These are phyloP conservation scores for Paramecium sexaurelia DNA, from an alignment of 73 alveolate species.

Conservation along the genomic window DNA sequence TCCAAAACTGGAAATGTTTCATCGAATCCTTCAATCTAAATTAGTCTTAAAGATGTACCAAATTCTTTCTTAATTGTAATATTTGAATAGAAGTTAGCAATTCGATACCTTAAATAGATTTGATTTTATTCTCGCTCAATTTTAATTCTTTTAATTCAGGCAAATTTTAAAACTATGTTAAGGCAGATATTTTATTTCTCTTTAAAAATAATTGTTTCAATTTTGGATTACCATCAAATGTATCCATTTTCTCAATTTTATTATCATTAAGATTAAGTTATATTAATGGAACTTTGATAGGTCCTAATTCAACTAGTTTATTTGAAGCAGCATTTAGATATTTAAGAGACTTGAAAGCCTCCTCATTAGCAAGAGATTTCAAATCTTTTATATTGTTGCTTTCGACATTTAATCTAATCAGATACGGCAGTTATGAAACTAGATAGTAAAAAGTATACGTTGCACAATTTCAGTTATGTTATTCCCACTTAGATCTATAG, in stretches of 20 bases:
- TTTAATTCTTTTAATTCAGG: constrained; percentile 59
- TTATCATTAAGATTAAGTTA: constrained; percentile 55
- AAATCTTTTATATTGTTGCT: constrained; percentile 57
- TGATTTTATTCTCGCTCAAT: constrained; percentile 52
- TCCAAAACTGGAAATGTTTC: constrained; percentile 65
- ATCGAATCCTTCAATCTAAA: constrained; percentile 58
- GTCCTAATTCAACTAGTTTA: constrained; percentile 37
- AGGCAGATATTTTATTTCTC: constrained; percentile 47
- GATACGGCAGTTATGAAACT: constrained; percentile 59
- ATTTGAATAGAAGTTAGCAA: constrained; percentile 9
- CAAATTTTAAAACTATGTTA: neutral
- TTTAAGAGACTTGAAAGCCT: constrained; percentile 55
- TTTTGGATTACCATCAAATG: constrained; percentile 61
- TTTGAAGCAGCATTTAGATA: constrained; percentile 45
- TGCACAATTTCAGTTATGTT: constrained; percentile 29
- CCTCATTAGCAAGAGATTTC: constrained; percentile 58
- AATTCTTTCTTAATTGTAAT: constrained; percentile 44
- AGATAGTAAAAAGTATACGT: constrained; percentile 22
- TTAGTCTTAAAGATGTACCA: neutral
- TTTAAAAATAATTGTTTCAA: constrained; percentile 21
- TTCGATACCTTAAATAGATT: constrained; percentile 47
- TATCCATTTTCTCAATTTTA: constrained; percentile 62
- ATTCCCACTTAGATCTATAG: constrained; percentile 39
- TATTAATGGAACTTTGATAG: constrained; percentile 50
- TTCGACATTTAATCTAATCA: constrained; percentile 36